Evolutionary conservation across 495 filamentous ascomycete genomes (phyloP).

Genomic region (Penicillium canariense): DNA sequence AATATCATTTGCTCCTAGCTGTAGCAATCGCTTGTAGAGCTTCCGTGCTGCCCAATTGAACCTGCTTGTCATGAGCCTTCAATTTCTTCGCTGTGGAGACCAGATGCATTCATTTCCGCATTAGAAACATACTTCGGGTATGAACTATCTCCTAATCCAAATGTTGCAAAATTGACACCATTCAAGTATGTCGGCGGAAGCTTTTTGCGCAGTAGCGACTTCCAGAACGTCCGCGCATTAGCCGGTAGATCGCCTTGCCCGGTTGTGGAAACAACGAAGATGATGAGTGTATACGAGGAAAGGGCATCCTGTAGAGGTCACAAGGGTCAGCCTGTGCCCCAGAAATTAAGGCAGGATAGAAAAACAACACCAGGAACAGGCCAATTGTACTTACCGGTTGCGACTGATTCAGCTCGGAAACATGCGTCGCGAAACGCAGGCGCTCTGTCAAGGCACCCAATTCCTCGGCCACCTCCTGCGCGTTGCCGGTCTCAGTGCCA

Average conservation of each 20-base stretch:
- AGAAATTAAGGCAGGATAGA: not conserved
- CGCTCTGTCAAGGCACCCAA: conserved; percentile 68
- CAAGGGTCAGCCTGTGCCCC: conserved; percentile 42
- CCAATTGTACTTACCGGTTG: conserved; percentile 59
- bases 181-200: conserved; percentile 68
- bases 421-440: conserved; percentile 70
- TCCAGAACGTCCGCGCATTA: conserved; percentile 83
- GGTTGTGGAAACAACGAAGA: conserved; percentile 86
- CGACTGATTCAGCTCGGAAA: conserved; percentile 72
- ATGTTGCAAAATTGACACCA: conserved; percentile 69
- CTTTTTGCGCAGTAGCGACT: conserved; percentile 71
- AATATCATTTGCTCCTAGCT: conserved; percentile 79
- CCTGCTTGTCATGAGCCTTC: conserved; percentile 41
- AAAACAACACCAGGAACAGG: no score
- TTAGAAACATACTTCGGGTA: conserved; percentile 71
- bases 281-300: conserved; percentile 55
- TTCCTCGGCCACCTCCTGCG: conserved; percentile 84
- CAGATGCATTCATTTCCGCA: not conserved
- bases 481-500: conserved; percentile 92
- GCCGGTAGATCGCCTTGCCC: conserved; percentile 90
- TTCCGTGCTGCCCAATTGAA: conserved; percentile 94
- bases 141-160: conserved; percentile 91
- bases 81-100: not conserved
- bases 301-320: conserved; percentile 46
- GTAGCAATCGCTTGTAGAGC: conserved; percentile 77